Conservation (phyloP, 495 filamentous ascomycete genomes). For the Achaetomiella virescens region DNA sequence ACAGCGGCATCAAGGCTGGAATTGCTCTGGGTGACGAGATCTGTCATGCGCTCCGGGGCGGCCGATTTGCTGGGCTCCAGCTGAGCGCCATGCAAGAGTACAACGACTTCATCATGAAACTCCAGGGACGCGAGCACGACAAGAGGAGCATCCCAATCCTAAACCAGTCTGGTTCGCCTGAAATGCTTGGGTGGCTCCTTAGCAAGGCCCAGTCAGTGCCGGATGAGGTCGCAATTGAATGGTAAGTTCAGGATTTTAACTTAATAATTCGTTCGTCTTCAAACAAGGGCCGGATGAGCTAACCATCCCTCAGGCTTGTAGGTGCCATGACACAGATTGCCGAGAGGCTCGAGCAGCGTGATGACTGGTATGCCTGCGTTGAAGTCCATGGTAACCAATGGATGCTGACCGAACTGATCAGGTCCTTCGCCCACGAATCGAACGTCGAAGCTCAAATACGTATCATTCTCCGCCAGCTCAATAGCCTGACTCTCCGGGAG, state of each 20-base stretch:
- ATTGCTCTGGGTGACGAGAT: conserved; percentile 31
- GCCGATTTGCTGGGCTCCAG: conserved; percentile 25
- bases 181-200: conserved; percentile 31
- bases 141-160: conserved; percentile 36
- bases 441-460: conserved; percentile 34
- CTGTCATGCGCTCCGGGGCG: conserved; percentile 27
- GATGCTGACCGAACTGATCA: conserved; percentile 16
- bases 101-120: conserved; percentile 34
- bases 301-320: conserved; percentile 17
- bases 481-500: conserved; percentile 24
- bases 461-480: conserved; percentile 32
- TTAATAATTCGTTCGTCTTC: neutral
- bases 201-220: conserved; percentile 25
- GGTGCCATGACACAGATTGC: conserved; percentile 33
- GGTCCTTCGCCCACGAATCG: conserved; percentile 20
- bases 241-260: conserved; percentile 2
- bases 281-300: no score
- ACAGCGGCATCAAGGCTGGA: conserved; percentile 33
- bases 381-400: no score
- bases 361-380: conserved; percentile 19
- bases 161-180: conserved; percentile 31
- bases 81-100: conserved; percentile 30
- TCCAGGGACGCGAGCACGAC: conserved; percentile 33
- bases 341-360: conserved; percentile 25
- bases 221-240: conserved; percentile 30